Evolutionary conservation across 768 basidiomycete species (phyloP), one percentile per base, ranked within the genome.

Genomic region (Lactarius vividus): DNA sequence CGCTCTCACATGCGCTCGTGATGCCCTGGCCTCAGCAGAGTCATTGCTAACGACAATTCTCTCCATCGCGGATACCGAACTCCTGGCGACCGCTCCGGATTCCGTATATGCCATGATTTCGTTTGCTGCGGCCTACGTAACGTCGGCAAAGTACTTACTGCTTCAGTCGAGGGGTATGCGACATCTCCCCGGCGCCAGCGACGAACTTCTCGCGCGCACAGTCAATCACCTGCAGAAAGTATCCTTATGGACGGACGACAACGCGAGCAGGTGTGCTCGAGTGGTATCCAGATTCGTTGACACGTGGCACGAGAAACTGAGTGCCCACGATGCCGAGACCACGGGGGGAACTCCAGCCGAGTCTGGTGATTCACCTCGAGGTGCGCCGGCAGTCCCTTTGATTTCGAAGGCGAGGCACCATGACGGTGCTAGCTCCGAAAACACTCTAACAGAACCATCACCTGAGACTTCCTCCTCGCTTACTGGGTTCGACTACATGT

Each of bases 31-130:
- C 3, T 67, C 75, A 40, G 76, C 81, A 31, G 79, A 82, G 67
- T 72, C 74, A 1, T 73, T 80, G 52, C 68, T 82, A 57, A 74
- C 76, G 52, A 53, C 74, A 3, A 70, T 75, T 9, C 74, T 82
- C 52, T 74, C 78, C 28, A 64, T 74, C 35, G 66, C 72, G 31
- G 78, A 82, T 57, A 63, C 74, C 23, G 69, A 68, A 0, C 71
- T 79, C n/a, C 71, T 82, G 63, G 75, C 76, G 65, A 73, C 80
- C 13, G 76, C 79, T 9, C 81, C 81, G 2, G 82, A 82, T 70
- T 72, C 71, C 46, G 59, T 82, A 31, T 82, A 78, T 64, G 72
- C 72, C 35, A 77, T 83, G 76, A 73, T 82, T 54, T 73, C 76
- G 0, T 80, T 82, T 59, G 79, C 82, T 49, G 78, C 81, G 6